Evolutionary conservation across 2,329 filamentous ascomycete species (phyloP).

Genomic region (Alternaria viburni): DNA sequence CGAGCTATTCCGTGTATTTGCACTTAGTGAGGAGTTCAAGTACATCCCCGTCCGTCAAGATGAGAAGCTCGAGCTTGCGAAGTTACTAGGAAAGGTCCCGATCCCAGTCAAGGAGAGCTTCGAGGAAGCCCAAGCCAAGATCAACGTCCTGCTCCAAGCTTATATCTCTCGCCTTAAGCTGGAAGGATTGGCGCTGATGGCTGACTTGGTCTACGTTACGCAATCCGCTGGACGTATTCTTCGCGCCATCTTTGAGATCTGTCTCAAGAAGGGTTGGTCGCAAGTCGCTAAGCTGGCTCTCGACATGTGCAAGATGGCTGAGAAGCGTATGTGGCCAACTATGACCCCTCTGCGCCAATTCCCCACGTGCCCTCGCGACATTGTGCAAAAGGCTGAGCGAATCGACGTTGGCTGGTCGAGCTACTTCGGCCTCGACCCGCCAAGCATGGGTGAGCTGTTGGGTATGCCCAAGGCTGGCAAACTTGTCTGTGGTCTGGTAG

Average conservation of each 20-base stretch:
- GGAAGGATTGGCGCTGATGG: constrained; percentile 94
- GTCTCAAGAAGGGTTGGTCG: constrained; percentile 96
- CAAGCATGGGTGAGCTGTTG: constrained; percentile 92
- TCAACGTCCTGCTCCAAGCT: constrained; percentile 95
- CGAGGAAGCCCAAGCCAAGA: constrained; percentile 95
- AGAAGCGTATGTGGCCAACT: constrained; percentile 99
- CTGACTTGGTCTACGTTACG: constrained; percentile 97
- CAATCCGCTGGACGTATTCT: constrained; percentile 97
- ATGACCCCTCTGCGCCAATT: constrained; percentile 97
- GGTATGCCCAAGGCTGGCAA: constrained; percentile 88
- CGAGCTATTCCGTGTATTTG: constrained; percentile 95
- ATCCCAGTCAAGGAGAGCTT: constrained; percentile 98
- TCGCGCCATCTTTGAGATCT: constrained; percentile 94
- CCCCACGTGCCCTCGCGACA: constrained; percentile 74
- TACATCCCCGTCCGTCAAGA: constrained; percentile 98
- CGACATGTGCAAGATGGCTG: constrained; percentile 97
- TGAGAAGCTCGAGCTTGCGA: constrained; percentile 94
- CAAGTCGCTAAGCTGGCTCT: constrained; percentile 90
- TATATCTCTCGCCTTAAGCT: constrained; percentile 95
- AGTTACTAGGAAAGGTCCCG: constrained; percentile 85
- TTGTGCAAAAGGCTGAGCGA: constrained; percentile 89
- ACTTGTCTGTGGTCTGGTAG: constrained; percentile 82
- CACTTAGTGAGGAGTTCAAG: constrained; percentile 96
- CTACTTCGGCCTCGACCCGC: constrained; percentile 96
- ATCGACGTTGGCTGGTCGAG: constrained; percentile 92